Base-by-base conservation (phyloP, 2,329 filamentous ascomycete genomes). In the Penicillium sp. region DNA sequence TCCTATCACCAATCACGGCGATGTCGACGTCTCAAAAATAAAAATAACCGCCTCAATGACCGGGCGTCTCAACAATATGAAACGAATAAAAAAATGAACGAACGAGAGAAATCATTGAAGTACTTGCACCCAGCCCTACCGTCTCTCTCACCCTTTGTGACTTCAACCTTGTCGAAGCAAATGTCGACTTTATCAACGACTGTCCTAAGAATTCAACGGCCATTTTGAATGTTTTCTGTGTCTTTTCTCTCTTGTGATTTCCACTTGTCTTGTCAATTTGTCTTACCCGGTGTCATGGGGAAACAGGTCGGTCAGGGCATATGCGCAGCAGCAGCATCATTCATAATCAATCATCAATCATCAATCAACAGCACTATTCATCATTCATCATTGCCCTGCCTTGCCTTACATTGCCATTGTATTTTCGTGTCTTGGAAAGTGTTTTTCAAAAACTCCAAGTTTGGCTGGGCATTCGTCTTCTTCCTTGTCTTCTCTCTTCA, bases 251-350 rank as follows among this genome's bases (percentile, higher is more conserved):
- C 17, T 49, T 38, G 17, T 37, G 33, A 35, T 57, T 49, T 37
- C 33, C 42, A 49, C 24, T 47, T 56, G 33, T 51, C 28, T 49
- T 60, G 47, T 51, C 40, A 54, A 38, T 56, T 35, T 60, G 37
- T 54, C 28, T 51, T 37, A 40, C 53, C 44, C 45, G 58, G 59
- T 62, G 57, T 56, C 51, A 42, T 49, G 53, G 57, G 35, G 33
- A 56, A 44, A 44, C 35, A 44, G 44, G 42, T 30, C 38, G 51
- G 40, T 30, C n/a, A 26, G 45, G 44, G 58, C 53, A 60, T 60
- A 33, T 60, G 57, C 56, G 38, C 45, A 57, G 40, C 59, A 56
- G 38, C 45, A 57, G 40, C 59, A 56, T 63, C 53, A 56, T 58
- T 45, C 51, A 42, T 58, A 47, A 56, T 61, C 49, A 22, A 30